Evolutionary conservation across 345 rosid genomes (phyloP), one percentile per base, ranked within the genome.

Genomic region (Ceriops tagal): DNA sequence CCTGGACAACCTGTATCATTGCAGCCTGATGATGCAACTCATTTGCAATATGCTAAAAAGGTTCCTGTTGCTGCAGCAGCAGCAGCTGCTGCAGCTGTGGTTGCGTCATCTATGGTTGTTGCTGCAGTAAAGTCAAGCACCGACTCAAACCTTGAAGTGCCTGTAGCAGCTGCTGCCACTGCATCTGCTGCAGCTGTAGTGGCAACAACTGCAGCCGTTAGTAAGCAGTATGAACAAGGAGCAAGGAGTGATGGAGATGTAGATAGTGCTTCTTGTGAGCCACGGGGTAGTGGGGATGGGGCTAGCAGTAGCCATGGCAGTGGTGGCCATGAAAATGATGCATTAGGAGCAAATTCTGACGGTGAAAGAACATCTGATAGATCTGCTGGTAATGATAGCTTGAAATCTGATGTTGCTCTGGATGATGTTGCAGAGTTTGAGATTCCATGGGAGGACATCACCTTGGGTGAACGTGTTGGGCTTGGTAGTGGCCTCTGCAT

Each of bases 91-190:
- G 97, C 97, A 37, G 98, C 97, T 77, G 98, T 83, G 80, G 89
- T 89, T 81, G 98, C 97, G 37, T 93, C 98, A 67, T 87, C 97
- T 58, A 87, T 93, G 98, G 97, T 93, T 68, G 98, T 80, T 81
- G 93, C 97, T 75, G 92, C 84, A 15, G 81, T 88, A 73, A 92
- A 89, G 85, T 84, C 96, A 26, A 75, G 77, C 76, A 52, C 77
- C 0, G 91, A 89, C 64, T 70, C 93, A 62, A 85, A 83, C 74
- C 75, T 86, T 70, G 96, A 92, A 79, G 84, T 89, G 71, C 92
- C 98, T 69, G 96, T 85, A 62, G 93, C 96, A 52, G 96, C 96
- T 24, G 97, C 98, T 18, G 98, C 98, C 74, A 89, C 93, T 58
- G 96, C 98, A 59, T 88, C 96, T 64, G 93, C 98, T 75, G 98